Percentiles rank a stretch among this genome's conserved stretches.
Conservation (phyloP, 2,329 filamentous ascomycete genomes). For the Xylariomycetidae sp. region DNA sequence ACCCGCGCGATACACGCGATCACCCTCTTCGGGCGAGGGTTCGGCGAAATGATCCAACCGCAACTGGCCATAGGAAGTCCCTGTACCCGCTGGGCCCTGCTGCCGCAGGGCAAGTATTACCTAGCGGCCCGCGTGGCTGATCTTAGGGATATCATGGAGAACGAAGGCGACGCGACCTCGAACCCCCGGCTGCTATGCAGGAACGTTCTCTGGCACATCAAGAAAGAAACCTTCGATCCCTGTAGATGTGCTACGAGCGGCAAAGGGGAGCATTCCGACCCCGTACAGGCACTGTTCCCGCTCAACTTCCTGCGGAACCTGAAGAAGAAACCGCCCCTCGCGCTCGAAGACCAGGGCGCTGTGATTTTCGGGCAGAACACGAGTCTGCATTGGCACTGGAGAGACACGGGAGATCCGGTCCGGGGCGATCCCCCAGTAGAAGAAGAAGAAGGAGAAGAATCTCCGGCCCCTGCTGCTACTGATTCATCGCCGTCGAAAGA, state of each 20-base stretch:
- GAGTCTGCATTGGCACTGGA: conserved; percentile 4
- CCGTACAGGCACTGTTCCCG: conserved; percentile 7
- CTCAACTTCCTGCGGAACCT: background rate
- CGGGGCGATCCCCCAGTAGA: too few relatives aligned
- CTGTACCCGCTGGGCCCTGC: conserved; percentile 19
- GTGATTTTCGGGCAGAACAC: conserved; percentile 6
- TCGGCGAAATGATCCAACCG: conserved; percentile 14
- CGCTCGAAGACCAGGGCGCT: conserved; percentile 4
- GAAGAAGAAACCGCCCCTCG: background rate
- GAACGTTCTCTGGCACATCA: conserved; percentile 10
- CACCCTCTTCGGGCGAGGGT: conserved; percentile 15
- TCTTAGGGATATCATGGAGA: conserved; percentile 24
- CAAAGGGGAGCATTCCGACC: conserved; percentile 3
- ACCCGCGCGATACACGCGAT: conserved; percentile 20
- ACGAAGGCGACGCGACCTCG: conserved; percentile 8
- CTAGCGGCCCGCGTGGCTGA: conserved; percentile 22
- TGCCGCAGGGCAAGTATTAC: conserved; percentile 24
- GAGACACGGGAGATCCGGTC: conserved; percentile 1
- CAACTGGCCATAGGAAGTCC: background rate
- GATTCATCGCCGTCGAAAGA: too few relatives aligned
- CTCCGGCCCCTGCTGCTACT: too few relatives aligned
- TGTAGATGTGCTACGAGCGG: conserved; percentile 3
- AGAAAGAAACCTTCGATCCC: conserved; percentile 2
- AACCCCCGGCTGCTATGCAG: conserved; percentile 6
- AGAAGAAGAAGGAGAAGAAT: too few relatives aligned